These are phyloP conservation scores for Diplodia seriata DNA, from an alignment of 2,329 filamentous ascomycete genomes.

Conservation along the genomic window DNA sequence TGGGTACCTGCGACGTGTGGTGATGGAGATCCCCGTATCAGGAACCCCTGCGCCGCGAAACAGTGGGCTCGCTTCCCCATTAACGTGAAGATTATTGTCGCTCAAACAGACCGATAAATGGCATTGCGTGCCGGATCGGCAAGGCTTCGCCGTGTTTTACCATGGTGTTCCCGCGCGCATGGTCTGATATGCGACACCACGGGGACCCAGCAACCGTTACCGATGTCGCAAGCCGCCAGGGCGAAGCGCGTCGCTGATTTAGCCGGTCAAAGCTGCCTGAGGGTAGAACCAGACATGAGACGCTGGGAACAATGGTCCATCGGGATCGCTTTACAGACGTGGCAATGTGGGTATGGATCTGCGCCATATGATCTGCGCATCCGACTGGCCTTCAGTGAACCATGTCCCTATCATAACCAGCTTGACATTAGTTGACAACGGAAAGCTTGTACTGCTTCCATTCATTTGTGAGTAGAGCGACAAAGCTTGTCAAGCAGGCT, in stretches of 20 bases:
- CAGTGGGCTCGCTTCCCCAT: neutral
- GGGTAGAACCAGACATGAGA: neutral
- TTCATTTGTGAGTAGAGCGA: neutral
- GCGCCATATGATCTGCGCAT: neutral
- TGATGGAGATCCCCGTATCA: constrained; percentile 16
- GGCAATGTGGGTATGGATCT: neutral
- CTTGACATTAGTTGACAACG: neutral
- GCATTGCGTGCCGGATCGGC: neutral
- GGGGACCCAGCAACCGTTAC: too few species aligned
- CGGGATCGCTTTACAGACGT: neutral
- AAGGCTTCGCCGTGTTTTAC: neutral
- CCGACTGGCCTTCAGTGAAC: neutral
- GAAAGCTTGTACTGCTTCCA: neutral
- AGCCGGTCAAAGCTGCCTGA: neutral
- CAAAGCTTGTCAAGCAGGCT: neutral
- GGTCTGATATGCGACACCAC: neutral
- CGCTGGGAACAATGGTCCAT: neutral
- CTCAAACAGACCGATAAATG: neutral
- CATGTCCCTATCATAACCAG: neutral
- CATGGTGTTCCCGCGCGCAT: neutral
- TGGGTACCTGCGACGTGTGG: constrained; percentile 9
- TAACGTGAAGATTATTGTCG: neutral
- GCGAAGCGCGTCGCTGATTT: neutral
- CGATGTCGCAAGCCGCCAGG: neutral
- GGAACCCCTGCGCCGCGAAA: constrained; percentile 4